phyloP scores from a whole-genome alignment of 768 basidiomycete genomes.

The Collybia mongolica region DNA sequence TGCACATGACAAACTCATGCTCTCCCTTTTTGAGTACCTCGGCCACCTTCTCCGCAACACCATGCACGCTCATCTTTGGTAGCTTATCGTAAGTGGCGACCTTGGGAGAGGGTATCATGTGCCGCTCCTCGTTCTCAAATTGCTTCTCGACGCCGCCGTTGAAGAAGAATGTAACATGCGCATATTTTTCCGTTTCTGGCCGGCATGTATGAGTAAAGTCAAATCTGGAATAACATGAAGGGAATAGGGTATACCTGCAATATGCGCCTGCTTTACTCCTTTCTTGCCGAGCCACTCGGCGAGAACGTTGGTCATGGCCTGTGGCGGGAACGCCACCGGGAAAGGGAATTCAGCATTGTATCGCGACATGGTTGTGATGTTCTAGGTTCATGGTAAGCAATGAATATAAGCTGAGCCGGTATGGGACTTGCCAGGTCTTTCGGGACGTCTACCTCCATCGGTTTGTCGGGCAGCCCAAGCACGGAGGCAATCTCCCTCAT shows the following conservation, averaged over 20 bases:
- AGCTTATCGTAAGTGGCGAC: constrained; percentile 93
- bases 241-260: constrained; percentile 59
- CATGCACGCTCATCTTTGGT: constrained; percentile 87
- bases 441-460: constrained; percentile 80
- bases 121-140: constrained; percentile 76
- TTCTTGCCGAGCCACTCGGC: constrained; percentile 87
- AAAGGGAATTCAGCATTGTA: constrained; percentile 94
- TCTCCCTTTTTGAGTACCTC: constrained; percentile 68
- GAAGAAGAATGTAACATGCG: constrained; percentile 98
- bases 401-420: not conserved
- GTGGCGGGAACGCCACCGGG: constrained; percentile 89
- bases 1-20: constrained; percentile 95
- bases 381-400: constrained; percentile 31
- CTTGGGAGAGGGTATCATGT: constrained; percentile 90
- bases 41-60: constrained; percentile 90
- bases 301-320: constrained; percentile 90
- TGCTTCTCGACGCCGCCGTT: constrained; percentile 96
- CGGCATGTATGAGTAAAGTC: not conserved
- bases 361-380: constrained; percentile 91
- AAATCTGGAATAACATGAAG: not conserved
- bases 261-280: constrained; percentile 82
- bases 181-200: constrained; percentile 94
- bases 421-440: constrained; percentile 63
- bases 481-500: constrained; percentile 90
- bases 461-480: constrained; percentile 79